Evolutionary conservation across 257 asterid genomes (phyloP).

Genomic region (Lavandula angustifolia): DNA sequence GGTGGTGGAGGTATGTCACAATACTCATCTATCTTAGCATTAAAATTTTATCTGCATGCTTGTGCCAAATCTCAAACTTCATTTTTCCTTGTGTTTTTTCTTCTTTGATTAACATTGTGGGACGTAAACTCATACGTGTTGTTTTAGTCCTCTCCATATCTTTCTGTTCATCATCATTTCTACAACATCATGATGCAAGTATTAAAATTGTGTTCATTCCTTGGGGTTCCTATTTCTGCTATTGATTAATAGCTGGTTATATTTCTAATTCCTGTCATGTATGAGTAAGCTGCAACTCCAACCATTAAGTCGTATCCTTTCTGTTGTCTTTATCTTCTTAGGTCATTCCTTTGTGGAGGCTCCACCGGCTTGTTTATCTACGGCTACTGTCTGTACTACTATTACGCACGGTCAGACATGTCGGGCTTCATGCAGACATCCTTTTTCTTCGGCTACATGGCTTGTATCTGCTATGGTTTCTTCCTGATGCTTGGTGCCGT

Average conservation of each 20-base stretch:
- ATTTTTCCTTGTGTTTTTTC: neutral
- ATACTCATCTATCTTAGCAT: slow-evolving; percentile 12
- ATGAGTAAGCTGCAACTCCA: neutral
- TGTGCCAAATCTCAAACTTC: neutral
- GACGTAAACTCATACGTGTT: neutral
- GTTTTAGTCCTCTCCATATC: neutral
- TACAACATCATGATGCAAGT: no score
- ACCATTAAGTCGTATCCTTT: neutral
- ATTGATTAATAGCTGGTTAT: no score
- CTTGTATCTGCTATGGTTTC: slow-evolving; percentile 77
- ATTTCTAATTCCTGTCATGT: no score
- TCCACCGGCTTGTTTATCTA: slow-evolving; percentile 87
- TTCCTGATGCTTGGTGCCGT: slow-evolving; percentile 89
- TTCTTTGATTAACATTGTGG: neutral
- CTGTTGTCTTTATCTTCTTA: slow-evolving; percentile 29
- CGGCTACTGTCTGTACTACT: slow-evolving; percentile 83
- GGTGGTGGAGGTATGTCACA: slow-evolving; percentile 95
- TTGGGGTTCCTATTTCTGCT: no score
- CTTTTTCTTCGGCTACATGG: slow-evolving; percentile 91
- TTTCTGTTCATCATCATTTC: neutral
- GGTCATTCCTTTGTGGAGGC: slow-evolving; percentile 93
- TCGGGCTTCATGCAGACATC: slow-evolving; percentile 96
- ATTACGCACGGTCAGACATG: slow-evolving; percentile 84
- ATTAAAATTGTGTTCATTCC: no score
- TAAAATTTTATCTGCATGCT: neutral